phyloP scores from a whole-genome alignment of 2,329 filamentous ascomycete genomes.

The Leptographium wingfieldii region DNA sequence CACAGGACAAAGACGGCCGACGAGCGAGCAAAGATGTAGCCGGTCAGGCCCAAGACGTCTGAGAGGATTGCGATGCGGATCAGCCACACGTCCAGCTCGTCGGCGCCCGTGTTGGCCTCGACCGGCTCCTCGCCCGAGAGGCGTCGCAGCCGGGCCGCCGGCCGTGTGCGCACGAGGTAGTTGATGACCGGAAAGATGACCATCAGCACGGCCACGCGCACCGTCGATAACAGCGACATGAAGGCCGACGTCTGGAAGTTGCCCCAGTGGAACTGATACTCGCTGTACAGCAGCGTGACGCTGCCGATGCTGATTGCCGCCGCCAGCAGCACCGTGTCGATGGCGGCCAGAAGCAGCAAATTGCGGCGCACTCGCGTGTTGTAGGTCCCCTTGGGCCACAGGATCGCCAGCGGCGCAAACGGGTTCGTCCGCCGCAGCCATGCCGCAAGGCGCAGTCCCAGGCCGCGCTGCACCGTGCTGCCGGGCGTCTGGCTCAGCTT shows the following conservation, averaged over 20 bases:
- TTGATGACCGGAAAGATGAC: constrained; percentile 65
- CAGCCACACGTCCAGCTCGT: constrained; percentile 63
- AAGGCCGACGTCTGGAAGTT: constrained; percentile 70
- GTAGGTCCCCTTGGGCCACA: constrained; percentile 59
- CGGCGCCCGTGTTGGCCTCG: constrained; percentile 55
- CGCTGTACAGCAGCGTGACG: constrained; percentile 75
- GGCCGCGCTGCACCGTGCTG: not conserved
- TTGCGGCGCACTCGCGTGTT: constrained; percentile 59
- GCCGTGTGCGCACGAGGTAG: constrained; percentile 53
- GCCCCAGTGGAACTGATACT: constrained; percentile 70
- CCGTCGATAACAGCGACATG: constrained; percentile 65
- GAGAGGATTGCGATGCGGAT: constrained; percentile 64
- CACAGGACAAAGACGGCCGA: constrained; percentile 55
- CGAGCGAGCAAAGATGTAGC: constrained; percentile 55
- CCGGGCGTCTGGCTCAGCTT: not conserved
- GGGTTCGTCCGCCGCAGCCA: constrained; percentile 46
- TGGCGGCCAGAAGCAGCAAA: constrained; percentile 63
- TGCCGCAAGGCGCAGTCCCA: not conserved
- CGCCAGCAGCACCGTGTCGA: constrained; percentile 74
- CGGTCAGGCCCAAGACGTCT: constrained; percentile 62
- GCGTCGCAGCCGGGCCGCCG: constrained; percentile 30
- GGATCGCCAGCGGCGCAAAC: constrained; percentile 62
- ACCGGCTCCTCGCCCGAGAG: constrained; percentile 23
- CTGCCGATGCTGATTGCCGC: constrained; percentile 68
- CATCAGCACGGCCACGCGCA: constrained; percentile 64